Percentiles rank a stretch among this genome's conserved stretches.
Conservation (phyloP, 768 basidiomycete genomes). For the Hygrophoropsis aurantiaca region DNA sequence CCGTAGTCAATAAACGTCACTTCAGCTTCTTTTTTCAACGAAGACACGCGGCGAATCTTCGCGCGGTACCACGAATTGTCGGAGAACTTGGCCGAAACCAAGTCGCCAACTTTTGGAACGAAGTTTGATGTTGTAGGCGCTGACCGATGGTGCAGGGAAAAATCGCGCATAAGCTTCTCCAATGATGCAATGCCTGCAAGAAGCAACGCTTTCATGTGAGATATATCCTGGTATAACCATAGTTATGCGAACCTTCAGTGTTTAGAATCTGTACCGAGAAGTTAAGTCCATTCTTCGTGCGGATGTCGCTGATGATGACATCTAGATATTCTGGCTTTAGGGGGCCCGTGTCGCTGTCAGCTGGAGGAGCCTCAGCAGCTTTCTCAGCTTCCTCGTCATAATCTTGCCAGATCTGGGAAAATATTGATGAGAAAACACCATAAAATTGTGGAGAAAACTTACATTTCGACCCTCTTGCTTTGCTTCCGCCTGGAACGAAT, state of each 20-base stretch:
- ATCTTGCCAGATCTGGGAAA: constrained; percentile 78
- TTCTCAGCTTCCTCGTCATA: constrained; percentile 75
- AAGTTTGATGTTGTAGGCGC: constrained; percentile 66
- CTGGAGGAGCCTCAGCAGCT: constrained; percentile 44
- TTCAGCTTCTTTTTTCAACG: constrained; percentile 90
- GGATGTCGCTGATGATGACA: constrained; percentile 87
- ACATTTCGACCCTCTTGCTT: constrained; percentile 80
- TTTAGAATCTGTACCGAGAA: constrained; percentile 96
- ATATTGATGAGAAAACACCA: too few relatives aligned
- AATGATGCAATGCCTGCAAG: constrained; percentile 80
- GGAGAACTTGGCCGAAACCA: constrained; percentile 93
- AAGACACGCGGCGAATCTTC: constrained; percentile 81
- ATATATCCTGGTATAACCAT: not conserved
- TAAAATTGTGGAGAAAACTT: constrained; percentile 27
- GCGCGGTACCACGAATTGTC: constrained; percentile 97
- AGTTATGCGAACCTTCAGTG: constrained; percentile 68
- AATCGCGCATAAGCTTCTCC: constrained; percentile 93
- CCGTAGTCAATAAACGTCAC: constrained; percentile 95
- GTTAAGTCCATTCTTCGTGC: constrained; percentile 66
- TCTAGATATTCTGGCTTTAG: constrained; percentile 88
- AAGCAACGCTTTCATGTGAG: not conserved
- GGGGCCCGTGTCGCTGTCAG: constrained; percentile 47
- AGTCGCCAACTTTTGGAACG: constrained; percentile 78
- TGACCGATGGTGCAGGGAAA: constrained; percentile 80
- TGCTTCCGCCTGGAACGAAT: constrained; percentile 63